Percentiles rank a stretch among this genome's conserved stretches.
Evolutionary conservation across 2,329 filamentous ascomycete species (phyloP).

Genomic region (Epichloe sibirici): DNA sequence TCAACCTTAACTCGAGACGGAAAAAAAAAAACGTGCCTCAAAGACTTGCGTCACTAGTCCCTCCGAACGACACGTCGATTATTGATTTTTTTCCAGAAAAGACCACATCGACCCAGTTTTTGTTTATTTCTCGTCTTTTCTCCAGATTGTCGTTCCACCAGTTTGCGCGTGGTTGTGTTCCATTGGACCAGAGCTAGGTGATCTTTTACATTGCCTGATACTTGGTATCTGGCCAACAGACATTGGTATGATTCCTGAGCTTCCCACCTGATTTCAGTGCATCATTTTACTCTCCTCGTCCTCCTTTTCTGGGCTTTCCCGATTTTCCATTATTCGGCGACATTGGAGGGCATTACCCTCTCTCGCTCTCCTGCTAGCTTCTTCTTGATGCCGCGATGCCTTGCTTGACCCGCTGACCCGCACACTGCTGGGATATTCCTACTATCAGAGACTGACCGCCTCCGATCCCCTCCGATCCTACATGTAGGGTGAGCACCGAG

Average conservation of each 20-base stretch:
- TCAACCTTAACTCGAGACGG: constrained; percentile 3
- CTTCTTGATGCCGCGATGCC: neutral
- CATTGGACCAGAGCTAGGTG: neutral
- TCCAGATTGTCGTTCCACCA: neutral
- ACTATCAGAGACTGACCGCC: constrained; percentile 1
- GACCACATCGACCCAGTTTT: neutral
- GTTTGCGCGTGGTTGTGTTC: neutral
- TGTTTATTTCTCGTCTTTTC: neutral
- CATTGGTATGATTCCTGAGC: neutral
- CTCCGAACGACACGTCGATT: neutral
- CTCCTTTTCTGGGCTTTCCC: neutral
- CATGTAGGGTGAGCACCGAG: neutral
- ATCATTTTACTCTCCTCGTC: no score
- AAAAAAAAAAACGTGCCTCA: constrained; percentile 1
- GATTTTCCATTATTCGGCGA: neutral
- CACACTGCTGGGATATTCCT: neutral
- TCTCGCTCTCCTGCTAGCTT: neutral
- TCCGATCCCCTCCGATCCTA: neutral
- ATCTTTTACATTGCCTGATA: neutral
- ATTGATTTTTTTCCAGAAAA: neutral
- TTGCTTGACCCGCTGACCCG: neutral
- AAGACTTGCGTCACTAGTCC: constrained; percentile 1
- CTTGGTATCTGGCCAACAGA: neutral
- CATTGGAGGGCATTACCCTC: neutral
- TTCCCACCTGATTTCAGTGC: neutral